These are phyloP conservation scores for Oxytropis ochrocephala DNA, from an alignment of 306 rosid species.

Conservation along the genomic window DNA sequence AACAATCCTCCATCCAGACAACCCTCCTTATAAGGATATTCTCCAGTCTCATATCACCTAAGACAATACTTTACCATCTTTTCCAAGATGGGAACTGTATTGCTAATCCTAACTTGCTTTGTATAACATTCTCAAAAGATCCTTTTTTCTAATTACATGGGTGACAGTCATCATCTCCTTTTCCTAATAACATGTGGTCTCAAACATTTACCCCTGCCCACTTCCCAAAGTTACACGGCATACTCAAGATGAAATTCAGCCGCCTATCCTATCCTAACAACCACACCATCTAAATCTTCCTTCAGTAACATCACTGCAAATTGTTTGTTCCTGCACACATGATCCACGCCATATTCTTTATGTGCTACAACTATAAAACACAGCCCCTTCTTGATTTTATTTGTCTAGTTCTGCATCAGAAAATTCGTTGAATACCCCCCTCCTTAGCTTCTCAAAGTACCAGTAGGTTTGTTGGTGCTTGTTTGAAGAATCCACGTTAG, in stretches of 20 bases:
- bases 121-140: not conserved
- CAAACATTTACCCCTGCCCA: not conserved
- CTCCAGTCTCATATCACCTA: not conserved
- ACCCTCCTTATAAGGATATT: not conserved
- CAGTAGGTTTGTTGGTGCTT: not conserved
- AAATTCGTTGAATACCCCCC: not conserved
- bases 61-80: not conserved
- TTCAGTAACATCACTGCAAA: not conserved
- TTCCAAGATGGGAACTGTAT: not conserved
- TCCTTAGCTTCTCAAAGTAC: not conserved
- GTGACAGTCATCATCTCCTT: not conserved
- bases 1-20: not conserved
- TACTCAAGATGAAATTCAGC: not conserved
- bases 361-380: not conserved
- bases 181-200: not conserved
- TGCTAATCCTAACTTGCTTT: too few relatives aligned
- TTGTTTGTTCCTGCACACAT: not conserved
- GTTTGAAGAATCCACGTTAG: not conserved
- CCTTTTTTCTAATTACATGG: not conserved
- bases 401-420: not conserved
- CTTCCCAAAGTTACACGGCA: not conserved
- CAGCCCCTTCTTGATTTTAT: not conserved
- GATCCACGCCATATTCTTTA: not conserved
- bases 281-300: not conserved
- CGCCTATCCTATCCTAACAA: not conserved